Conservation (phyloP, 345 rosid species). For the Salix brachista region DNA sequence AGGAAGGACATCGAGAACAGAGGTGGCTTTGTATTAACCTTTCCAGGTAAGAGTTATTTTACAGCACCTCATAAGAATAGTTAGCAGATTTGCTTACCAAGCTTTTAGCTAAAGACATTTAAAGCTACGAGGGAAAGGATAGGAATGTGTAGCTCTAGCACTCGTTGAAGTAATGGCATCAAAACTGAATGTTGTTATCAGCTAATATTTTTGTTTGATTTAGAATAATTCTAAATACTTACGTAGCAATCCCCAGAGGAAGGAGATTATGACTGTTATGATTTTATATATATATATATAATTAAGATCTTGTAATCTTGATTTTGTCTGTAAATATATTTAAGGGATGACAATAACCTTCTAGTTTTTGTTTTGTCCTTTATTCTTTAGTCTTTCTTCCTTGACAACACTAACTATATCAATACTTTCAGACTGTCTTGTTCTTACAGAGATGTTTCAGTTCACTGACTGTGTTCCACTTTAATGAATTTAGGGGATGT, state of each 20-base stretch:
- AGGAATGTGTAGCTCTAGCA: neutral
- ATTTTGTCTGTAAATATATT: too few species aligned
- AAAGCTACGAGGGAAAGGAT: neutral
- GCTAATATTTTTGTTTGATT: too few species aligned
- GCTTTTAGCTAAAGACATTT: neutral
- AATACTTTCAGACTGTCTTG: neutral
- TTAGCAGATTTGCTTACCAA: neutral
- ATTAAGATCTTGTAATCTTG: too few species aligned
- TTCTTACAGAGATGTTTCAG: neutral
- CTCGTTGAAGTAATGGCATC: too few species aligned
- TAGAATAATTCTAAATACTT: too few species aligned
- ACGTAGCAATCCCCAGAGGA: too few species aligned
- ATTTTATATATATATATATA: too few species aligned
- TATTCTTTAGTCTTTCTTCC: too few species aligned
- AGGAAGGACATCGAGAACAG: slow-evolving; percentile 60
- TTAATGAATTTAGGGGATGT: slow-evolving; percentile 65
- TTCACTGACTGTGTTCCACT: neutral
- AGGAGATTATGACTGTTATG: too few species aligned
- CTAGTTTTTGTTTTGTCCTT: too few species aligned
- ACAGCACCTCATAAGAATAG: neutral
- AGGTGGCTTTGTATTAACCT: slow-evolving; percentile 87
- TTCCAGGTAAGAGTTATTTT: slow-evolving; percentile 54
- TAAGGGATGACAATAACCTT: too few species aligned
- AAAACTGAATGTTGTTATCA: too few species aligned
- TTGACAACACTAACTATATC: neutral